Base-by-base conservation (phyloP, 352 stramenopile genomes). In the Globisporangium rhizosaccharum region DNA sequence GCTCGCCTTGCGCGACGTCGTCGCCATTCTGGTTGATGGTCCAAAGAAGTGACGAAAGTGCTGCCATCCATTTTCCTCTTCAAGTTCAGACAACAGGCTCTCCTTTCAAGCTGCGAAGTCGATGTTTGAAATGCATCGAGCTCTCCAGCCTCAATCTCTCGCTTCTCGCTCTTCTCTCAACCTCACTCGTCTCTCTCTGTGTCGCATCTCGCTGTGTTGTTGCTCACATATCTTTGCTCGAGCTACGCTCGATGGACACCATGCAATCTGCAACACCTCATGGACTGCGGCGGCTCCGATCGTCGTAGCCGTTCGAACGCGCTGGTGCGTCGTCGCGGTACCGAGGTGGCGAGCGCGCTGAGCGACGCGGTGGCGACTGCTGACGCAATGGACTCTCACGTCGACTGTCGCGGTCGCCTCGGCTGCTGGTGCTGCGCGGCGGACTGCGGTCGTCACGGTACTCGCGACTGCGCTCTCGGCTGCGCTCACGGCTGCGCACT, bases 361-460 rank as follows among this genome's bases (percentile, higher is more conserved):
- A 23, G 23, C 23, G 23, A 30, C 56, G 47, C 56, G n/a, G 49
- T 23, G 18, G 48, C 5, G n/a, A 26, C 11, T 26, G 17, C 37
- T 55, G 37, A 14, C 48, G 45, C 7, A 41, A 23, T 9, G 41
- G 49, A 4, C 23, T 30, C 14, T 37, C 18, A 12, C 20, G 50
- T 23, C 33, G 53, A 39, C 5, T 12, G 33, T 61, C 55, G 20
- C 55, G 55, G 20, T 53, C 39, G 10, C 49, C 39, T 26, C 48
- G 11, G 18, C 56, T 18, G 11, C 54, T 15, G 26, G 14, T 45
- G 25, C 48, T 46, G n/a, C 51, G 49, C 15, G 51, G 51, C 7
- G 51, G 58, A 45, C 58, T 64, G 57, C 57, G 57, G 5, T 56
- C 47, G 42, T 42, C 57, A 18, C 42, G 57, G 36, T 41, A 37